These are phyloP conservation scores for Camelina neglecta DNA, from an alignment of 345 rosid genomes.

Conservation along the genomic window DNA sequence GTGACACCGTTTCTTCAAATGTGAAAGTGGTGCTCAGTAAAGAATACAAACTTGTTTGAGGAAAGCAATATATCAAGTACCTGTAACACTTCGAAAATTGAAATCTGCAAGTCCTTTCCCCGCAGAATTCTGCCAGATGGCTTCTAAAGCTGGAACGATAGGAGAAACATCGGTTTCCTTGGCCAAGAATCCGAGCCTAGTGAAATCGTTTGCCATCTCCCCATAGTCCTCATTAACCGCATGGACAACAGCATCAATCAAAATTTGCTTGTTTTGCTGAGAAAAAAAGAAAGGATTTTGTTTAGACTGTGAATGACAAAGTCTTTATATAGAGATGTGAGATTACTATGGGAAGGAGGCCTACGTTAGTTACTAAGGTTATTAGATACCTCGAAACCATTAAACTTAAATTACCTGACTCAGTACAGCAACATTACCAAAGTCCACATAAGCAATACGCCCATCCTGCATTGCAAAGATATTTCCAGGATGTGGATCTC, in stretches of 20 bases:
- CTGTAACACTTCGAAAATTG: constrained; percentile 93
- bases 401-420: constrained; percentile 70
- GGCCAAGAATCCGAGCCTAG: constrained; percentile 98
- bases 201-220: constrained; percentile 99
- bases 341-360: neutral
- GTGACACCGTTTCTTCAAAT: constrained; percentile 25
- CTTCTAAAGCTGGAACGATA: constrained; percentile 95
- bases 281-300: constrained; percentile 28
- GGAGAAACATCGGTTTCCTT: constrained; percentile 95
- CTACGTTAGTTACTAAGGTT: neutral
- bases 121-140: constrained; percentile 95
- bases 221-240: constrained; percentile 97
- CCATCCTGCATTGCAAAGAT: constrained; percentile 98
- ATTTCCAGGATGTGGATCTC: constrained; percentile 99
- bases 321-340: constrained; percentile 17
- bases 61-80: constrained; percentile 44
- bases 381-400: constrained; percentile 19
- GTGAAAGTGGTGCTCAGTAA: constrained; percentile 8
- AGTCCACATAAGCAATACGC: constrained; percentile 97
- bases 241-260: constrained; percentile 98
- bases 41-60: neutral
- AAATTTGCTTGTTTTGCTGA: constrained; percentile 98
- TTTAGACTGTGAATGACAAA: neutral
- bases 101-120: constrained; percentile 95
- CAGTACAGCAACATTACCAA: constrained; percentile 97